These are phyloP conservation scores for Prunus persica DNA, from an alignment of 306 rosid genomes.

Conservation along the genomic window DNA sequence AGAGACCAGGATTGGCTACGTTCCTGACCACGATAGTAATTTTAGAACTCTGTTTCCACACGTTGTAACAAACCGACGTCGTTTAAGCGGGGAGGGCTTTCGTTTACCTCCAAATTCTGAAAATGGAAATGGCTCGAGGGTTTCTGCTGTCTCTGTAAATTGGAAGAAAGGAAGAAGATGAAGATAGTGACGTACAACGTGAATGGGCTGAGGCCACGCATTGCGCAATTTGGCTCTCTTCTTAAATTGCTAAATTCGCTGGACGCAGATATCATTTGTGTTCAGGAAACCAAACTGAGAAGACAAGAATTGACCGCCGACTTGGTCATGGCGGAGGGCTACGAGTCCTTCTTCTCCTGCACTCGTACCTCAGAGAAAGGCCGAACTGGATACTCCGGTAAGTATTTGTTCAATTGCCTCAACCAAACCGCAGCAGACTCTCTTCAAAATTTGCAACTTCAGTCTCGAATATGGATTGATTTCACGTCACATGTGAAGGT, in stretches of 20 bases:
- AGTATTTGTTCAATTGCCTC: conserved; percentile 33
- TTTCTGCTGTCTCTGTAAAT: background rate
- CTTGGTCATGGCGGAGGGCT: conserved; percentile 71
- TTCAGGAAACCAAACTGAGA: conserved; percentile 87
- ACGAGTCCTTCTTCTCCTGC: conserved; percentile 86
- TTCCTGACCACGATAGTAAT: background rate
- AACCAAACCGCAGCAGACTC: background rate
- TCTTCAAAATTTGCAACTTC: background rate
- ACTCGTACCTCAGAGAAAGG: conserved; percentile 67
- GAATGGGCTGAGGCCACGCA: conserved; percentile 77
- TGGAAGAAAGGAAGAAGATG: conserved; percentile 27
- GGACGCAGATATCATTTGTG: conserved; percentile 80
- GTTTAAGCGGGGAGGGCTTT: background rate
- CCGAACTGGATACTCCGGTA: conserved; percentile 83
- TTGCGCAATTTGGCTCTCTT: conserved; percentile 86
- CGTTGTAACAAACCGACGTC: background rate
- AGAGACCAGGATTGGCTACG: background rate
- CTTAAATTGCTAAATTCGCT: conserved; percentile 73
- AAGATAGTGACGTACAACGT: conserved; percentile 92
- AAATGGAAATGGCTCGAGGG: background rate
- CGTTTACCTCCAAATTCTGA: background rate
- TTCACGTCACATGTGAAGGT: conserved; percentile 43
- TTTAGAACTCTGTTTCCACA: background rate
- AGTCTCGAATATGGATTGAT: background rate
- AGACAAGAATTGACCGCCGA: conserved; percentile 75